Conservation (phyloP, 2,329 filamentous ascomycete species). For the Scortechinia acanthostroma region DNA sequence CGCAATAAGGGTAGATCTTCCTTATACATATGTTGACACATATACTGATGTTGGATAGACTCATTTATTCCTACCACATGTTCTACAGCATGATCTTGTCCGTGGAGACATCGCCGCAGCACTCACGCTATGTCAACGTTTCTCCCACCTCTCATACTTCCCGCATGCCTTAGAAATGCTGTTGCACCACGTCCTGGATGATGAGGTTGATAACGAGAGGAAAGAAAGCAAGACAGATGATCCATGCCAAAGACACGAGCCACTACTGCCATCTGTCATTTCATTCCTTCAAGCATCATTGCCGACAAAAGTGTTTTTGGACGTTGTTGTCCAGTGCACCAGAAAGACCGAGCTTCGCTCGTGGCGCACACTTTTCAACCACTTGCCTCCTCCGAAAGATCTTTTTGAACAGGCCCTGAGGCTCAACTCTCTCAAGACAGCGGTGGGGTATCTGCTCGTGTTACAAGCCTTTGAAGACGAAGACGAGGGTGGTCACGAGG, state of each 20-base stretch:
- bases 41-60: constrained; percentile 45
- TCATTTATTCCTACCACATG: constrained; percentile 83
- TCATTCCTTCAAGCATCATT: constrained; percentile 53
- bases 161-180: constrained; percentile 87
- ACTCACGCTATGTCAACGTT: constrained; percentile 74
- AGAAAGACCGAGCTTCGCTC: constrained; percentile 92
- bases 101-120: constrained; percentile 75
- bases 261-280: constrained; percentile 55
- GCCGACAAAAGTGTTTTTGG: constrained; percentile 72
- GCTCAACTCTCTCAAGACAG: constrained; percentile 82
- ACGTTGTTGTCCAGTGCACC: constrained; percentile 93
- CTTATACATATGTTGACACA: background rate
- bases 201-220: constrained; percentile 75
- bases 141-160: constrained; percentile 83
- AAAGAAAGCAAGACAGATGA: constrained; percentile 57
- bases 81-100: constrained; percentile 73
- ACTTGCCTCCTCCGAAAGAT: constrained; percentile 81
- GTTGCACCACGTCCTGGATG: constrained; percentile 85
- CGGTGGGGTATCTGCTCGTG: constrained; percentile 90
- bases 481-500: constrained; percentile 50
- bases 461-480: constrained; percentile 76
- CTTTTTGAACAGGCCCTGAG: constrained; percentile 88
- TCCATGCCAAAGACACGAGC: constrained; percentile 52
- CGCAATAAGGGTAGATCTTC: constrained; percentile 66
- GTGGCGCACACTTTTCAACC: constrained; percentile 87